Evolutionary conservation across 306 rosid genomes (phyloP).

Genomic region (Prunus padus): DNA sequence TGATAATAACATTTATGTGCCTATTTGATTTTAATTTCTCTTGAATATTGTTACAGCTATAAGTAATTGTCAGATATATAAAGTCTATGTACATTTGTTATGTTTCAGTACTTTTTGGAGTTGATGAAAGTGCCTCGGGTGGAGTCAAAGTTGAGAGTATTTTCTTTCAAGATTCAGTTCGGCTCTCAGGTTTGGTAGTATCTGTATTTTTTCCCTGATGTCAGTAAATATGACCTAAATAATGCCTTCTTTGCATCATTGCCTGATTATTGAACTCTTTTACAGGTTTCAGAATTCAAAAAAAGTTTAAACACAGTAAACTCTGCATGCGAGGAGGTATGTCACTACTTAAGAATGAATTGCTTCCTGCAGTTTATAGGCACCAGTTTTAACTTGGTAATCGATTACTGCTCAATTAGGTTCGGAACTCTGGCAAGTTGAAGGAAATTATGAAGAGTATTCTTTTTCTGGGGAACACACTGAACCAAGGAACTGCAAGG

Average conservation of each 20-base stretch:
- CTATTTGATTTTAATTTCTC: background rate
- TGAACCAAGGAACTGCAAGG: constrained; percentile 99
- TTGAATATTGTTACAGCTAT: background rate
- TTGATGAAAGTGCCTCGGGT: constrained; percentile 98
- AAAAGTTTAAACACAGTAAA: constrained; percentile 74
- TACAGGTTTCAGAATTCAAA: constrained; percentile 82
- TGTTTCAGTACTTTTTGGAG: constrained; percentile 87
- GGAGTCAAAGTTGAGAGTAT: constrained; percentile 92
- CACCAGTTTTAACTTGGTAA: constrained; percentile 30
- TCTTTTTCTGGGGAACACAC: constrained; percentile 83
- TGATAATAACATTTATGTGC: constrained; percentile 5
- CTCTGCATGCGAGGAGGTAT: constrained; percentile 90
- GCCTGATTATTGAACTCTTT: constrained; percentile 26
- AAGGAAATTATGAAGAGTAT: constrained; percentile 90
- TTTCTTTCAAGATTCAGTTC: constrained; percentile 94
- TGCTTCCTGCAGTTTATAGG: constrained; percentile 18
- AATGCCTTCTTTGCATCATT: constrained; percentile 19
- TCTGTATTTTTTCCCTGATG: constrained; percentile 30
- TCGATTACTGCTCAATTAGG: constrained; percentile 49
- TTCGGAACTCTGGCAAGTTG: constrained; percentile 67
- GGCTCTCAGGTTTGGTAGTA: constrained; percentile 75
- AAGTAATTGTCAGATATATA: background rate
- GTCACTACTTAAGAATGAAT: constrained; percentile 24
- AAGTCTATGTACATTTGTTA: constrained; percentile 22
- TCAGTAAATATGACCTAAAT: background rate